Evolutionary conservation across 768 basidiomycete species (phyloP).

Genomic region (Cystobasidium onofrii): DNA sequence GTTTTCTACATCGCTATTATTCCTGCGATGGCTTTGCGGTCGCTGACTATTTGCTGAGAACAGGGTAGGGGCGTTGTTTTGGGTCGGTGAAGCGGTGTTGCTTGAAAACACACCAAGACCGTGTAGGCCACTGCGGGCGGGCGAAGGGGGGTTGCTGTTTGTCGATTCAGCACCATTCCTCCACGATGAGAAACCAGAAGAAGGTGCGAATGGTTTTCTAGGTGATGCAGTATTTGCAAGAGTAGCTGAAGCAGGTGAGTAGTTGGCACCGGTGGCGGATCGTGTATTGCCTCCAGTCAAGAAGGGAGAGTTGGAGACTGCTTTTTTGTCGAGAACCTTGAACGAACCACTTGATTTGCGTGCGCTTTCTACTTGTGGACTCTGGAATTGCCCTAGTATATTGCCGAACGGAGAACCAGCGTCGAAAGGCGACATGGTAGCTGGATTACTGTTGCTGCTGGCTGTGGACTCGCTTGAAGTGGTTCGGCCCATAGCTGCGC

Average conservation of each 20-base stretch:
- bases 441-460: background rate
- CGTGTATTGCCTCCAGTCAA: slow-evolving; percentile 5
- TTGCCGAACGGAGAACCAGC: slow-evolving; percentile 22
- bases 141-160: background rate
- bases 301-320: slow-evolving; percentile 31
- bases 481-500: slow-evolving; percentile 13
- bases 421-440: slow-evolving; percentile 15
- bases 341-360: slow-evolving; percentile 17
- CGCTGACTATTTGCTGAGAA: background rate
- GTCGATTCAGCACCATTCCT: background rate
- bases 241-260: background rate
- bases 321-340: slow-evolving; percentile 29
- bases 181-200: background rate
- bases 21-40: background rate
- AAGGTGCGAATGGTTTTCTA: slow-evolving; percentile 21
- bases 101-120: slow-evolving; percentile 18
- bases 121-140: background rate
- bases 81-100: background rate
- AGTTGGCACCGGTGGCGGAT: background rate
- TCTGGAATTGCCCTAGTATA: slow-evolving; percentile 13
- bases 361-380: background rate
- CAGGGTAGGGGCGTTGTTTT: background rate
- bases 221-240: too few relatives aligned
- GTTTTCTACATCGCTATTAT: slow-evolving; percentile 27
- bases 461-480: slow-evolving; percentile 6